Base-by-base conservation (phyloP, 805 yeast genomes). In the Candida ipomoeae region DNA sequence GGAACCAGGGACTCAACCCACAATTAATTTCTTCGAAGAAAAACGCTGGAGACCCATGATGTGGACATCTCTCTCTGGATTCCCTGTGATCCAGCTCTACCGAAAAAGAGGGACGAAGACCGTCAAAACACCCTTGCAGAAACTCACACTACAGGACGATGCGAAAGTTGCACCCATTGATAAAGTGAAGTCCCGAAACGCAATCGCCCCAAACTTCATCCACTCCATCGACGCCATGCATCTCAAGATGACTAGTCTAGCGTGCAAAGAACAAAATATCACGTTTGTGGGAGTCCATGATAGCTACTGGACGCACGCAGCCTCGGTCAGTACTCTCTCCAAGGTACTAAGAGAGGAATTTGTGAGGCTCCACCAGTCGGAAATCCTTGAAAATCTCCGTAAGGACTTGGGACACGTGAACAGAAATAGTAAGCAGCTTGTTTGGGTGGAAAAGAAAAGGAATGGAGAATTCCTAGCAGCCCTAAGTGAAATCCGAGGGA, bases 171-270 rank as follows among this genome's bases (percentile, higher is more conserved):
- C 70, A 1, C 62, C 63, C 5, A 63, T 69, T 37, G 64, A 67
- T 49, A 48, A 38, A 23, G 44, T 55, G 21, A 71, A 66, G 49
- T 77, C 71, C 50, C 21, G 60, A 37, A 69, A 67, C 51, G 76
- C 67, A 10, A 60, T 74, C 6, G 75, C 78, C 0, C 77, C 78
- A 3, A 74, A 74, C 48, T 73, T 69, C 53, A 67, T 74, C 40
- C 78, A 74, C 51, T 71, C 75, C 10, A 50, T 73, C 10, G 78
- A 74, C 52, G 66, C 77, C 2, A 59, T 65, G 3, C 78, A 74
- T 51, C 60, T 74, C 61, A 50, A 62, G 26, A 63, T 72, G 67
- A 71, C 77, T 1, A 59, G 69, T 38, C 42, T 64, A 31, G 61
- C 61, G 4, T 65, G 69, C 8, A 43, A 56, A 7, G 20, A 43